Percentiles rank a stretch among this genome's conserved stretches.
Evolutionary conservation across 257 asterid genomes (phyloP).

Genomic region (Ehretia macrophylla): DNA sequence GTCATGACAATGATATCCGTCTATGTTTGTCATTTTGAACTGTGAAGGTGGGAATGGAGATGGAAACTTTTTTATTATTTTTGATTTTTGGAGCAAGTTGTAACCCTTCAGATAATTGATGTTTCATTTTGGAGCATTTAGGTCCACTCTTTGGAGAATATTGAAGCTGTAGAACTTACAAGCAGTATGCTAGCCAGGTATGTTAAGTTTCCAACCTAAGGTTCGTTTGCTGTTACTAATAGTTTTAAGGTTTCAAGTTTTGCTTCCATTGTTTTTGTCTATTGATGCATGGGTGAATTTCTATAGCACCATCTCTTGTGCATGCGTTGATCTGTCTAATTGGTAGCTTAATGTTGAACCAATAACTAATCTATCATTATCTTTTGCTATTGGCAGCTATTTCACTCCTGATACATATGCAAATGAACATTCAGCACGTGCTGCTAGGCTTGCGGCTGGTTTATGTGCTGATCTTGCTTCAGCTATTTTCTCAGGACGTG

Average conservation of each 20-base stretch:
- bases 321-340: slow-evolving; percentile 3
- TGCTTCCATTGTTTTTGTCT: too few species aligned
- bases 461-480: slow-evolving; percentile 95
- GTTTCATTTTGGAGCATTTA: slow-evolving; percentile 38
- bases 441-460: slow-evolving; percentile 99
- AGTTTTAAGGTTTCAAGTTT: too few species aligned
- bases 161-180: slow-evolving; percentile 85
- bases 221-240: background rate
- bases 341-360: background rate
- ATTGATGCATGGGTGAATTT: background rate
- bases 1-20: too few species aligned
- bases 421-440: slow-evolving; percentile 80
- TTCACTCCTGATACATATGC: slow-evolving; percentile 98
- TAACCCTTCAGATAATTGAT: slow-evolving; percentile 15
- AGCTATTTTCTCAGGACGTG: slow-evolving; percentile 66
- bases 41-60: slow-evolving; percentile 8
- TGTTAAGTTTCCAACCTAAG: slow-evolving; percentile 7
- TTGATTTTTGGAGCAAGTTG: background rate
- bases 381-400: slow-evolving; percentile 56
- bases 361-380: too few species aligned
- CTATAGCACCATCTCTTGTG: slow-evolving; percentile 1
- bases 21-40: too few species aligned
- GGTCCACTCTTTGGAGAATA: slow-evolving; percentile 80
- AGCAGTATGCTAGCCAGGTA: slow-evolving; percentile 71
- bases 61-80: slow-evolving; percentile 32